These are phyloP conservation scores for Rhododendron vialii DNA, from an alignment of 148 eudicot genomes.

Conservation along the genomic window DNA sequence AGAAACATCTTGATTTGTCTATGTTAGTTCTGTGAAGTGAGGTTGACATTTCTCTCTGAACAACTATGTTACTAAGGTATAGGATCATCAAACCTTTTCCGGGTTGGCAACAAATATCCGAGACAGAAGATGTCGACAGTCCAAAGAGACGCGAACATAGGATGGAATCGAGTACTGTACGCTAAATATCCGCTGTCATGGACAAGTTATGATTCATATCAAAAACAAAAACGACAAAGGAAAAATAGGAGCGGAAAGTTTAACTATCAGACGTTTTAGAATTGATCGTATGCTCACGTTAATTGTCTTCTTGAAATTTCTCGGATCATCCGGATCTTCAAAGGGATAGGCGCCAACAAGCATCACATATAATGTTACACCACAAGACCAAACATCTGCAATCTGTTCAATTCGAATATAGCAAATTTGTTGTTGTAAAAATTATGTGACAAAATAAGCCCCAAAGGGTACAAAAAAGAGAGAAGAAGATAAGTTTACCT, in stretches of 20 bases:
- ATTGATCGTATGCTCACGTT: not conserved
- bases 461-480: not conserved
- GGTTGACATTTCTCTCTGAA: not conserved
- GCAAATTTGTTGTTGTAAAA: not conserved
- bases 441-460: not conserved
- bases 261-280: conserved; percentile 10
- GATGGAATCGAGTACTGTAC: conserved; percentile 65
- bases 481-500: conserved; percentile 27
- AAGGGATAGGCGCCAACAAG: conserved; percentile 85
- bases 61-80: not conserved
- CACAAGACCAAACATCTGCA: conserved; percentile 98
- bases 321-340: conserved; percentile 74
- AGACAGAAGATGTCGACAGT: conserved; percentile 71
- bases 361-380: conserved; percentile 91
- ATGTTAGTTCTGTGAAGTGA: not conserved
- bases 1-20: not conserved
- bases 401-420: conserved; percentile 36
- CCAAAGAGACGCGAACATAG: conserved; percentile 46
- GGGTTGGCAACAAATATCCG: conserved; percentile 72
- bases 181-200: conserved; percentile 59
- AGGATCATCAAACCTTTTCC: conserved; percentile 46
- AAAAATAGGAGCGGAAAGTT: not conserved
- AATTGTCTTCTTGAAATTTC: conserved; percentile 54
- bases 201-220: not conserved
- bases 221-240: not conserved